Percentiles rank a stretch among this genome's conserved stretches.
phyloP scores from a whole-genome alignment of 768 basidiomycete species.

The Asterophora lycoperdoides region DNA sequence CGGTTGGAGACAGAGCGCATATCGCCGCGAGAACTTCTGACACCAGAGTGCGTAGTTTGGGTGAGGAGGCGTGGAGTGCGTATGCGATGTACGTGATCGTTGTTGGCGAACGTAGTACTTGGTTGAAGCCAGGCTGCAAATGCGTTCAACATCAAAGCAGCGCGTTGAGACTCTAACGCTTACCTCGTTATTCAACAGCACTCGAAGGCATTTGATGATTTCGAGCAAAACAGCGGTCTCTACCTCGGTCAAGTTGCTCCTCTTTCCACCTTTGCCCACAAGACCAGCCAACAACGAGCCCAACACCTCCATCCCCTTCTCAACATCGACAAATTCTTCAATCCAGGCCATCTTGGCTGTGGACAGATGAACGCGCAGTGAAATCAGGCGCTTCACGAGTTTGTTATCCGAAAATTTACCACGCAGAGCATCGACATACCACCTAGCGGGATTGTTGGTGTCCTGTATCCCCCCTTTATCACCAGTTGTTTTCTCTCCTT shows the following conservation, averaged over 20 bases:
- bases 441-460: conserved; percentile 45
- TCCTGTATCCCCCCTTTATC: conserved; percentile 32
- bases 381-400: conserved; percentile 73
- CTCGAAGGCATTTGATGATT: conserved; percentile 73
- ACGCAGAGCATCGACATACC: conserved; percentile 61
- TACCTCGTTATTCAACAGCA: conserved; percentile 83
- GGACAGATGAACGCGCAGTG: conserved; percentile 80
- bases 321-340: conserved; percentile 63
- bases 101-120: conserved; percentile 57
- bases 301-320: conserved; percentile 64
- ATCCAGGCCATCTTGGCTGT: conserved; percentile 79
- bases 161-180: conserved; percentile 20
- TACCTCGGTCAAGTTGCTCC: conserved; percentile 53
- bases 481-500: conserved; percentile 39
- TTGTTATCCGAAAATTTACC: conserved; percentile 53
- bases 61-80: conserved; percentile 59
- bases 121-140: conserved; percentile 65
- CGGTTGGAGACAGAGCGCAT: conserved; percentile 64
- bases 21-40: conserved; percentile 83
- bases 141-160: conserved; percentile 8
- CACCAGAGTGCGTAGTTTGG: conserved; percentile 63
- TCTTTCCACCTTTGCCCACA: conserved; percentile 66
- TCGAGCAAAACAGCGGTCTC: conserved; percentile 71
- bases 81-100: conserved; percentile 72
- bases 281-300: conserved; percentile 53